These are phyloP conservation scores for Candida arabinofermentans DNA, from an alignment of 805 yeast species.

Conservation along the genomic window DNA sequence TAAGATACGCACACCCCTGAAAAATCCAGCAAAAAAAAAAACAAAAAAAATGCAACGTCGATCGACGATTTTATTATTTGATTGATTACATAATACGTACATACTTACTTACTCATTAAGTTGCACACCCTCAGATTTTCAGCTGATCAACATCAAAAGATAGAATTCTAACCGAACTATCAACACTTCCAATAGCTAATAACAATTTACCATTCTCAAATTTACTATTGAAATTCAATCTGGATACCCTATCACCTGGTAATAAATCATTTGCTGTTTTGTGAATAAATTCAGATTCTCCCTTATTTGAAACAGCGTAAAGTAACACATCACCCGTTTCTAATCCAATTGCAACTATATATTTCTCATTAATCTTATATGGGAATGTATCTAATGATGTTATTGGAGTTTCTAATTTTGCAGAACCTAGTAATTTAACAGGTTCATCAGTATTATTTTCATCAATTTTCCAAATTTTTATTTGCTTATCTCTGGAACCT, in stretches of 20 bases:
- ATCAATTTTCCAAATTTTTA: constrained; percentile 66
- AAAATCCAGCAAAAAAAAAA: too few relatives aligned
- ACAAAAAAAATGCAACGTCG: too few relatives aligned
- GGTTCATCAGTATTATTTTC: constrained; percentile 5
- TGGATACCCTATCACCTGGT: constrained; percentile 61
- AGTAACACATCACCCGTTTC: constrained; percentile 62
- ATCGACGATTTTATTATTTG: too few relatives aligned
- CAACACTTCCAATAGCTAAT: constrained; percentile 64
- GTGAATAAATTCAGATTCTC: constrained; percentile 27
- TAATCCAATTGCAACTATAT: constrained; percentile 58
- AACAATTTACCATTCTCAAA: constrained; percentile 24
- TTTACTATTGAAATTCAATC: constrained; percentile 52
- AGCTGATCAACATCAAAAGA: constrained; percentile 2
- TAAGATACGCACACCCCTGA: too few relatives aligned
- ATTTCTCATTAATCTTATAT: constrained; percentile 26
- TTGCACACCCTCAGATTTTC: background rate
- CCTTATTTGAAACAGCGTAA: constrained; percentile 32
- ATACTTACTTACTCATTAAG: background rate
- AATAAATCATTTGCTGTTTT: constrained; percentile 37
- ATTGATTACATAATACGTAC: background rate
- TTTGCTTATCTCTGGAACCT: constrained; percentile 76
- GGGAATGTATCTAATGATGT: constrained; percentile 60
- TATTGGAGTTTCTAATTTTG: constrained; percentile 53
- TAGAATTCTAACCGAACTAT: constrained; percentile 50
- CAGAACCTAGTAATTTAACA: constrained; percentile 34